These are phyloP conservation scores for Penicillium sclerotiorum DNA, from an alignment of 2,329 filamentous ascomycete species.

Conservation along the genomic window DNA sequence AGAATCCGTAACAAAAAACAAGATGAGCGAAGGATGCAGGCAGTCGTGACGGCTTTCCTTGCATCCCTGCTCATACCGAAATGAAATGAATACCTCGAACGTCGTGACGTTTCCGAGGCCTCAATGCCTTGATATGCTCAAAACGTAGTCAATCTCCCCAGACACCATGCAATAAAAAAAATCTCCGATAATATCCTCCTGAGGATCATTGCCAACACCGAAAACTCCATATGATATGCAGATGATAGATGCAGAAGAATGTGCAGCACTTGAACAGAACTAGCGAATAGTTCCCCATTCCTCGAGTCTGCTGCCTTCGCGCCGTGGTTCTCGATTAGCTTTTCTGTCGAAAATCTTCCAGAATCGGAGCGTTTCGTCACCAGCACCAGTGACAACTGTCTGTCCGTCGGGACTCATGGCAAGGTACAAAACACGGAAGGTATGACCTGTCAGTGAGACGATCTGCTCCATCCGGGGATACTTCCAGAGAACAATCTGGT, in stretches of 20 bases:
- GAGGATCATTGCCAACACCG: conserved; percentile 24
- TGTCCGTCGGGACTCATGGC: conserved; percentile 97
- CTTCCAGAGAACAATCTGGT: conserved; percentile 99
- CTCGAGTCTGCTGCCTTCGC: conserved; percentile 66
- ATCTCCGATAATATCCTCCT: conserved; percentile 13
- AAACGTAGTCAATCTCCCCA: conserved; percentile 17
- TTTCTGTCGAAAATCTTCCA: conserved; percentile 94
- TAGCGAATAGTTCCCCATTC: conserved; percentile 81
- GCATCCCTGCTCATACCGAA: not conserved
- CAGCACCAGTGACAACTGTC: conserved; percentile 91
- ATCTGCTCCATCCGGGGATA: conserved; percentile 98
- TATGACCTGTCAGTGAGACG: conserved; percentile 91
- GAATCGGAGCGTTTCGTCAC: conserved; percentile 93
- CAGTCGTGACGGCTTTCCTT: not conserved
- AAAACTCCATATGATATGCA: conserved; percentile 41
- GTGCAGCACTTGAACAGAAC: conserved; percentile 12
- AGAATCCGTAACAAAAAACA: not conserved
- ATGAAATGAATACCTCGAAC: too few species aligned
- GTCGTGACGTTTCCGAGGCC: too few species aligned
- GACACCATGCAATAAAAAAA: conserved; percentile 32
- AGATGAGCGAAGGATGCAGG: not conserved
- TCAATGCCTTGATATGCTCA: conserved; percentile 28
- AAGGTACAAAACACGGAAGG: conserved; percentile 91
- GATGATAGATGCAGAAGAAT: conserved; percentile 21
- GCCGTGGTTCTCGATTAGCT: conserved; percentile 68